A percentile compares a stretch with the other conserved stretches of the same genome.
These are phyloP conservation scores for Centella asiatica DNA, from an alignment of 129 eudicot species.

Conservation along the genomic window DNA sequence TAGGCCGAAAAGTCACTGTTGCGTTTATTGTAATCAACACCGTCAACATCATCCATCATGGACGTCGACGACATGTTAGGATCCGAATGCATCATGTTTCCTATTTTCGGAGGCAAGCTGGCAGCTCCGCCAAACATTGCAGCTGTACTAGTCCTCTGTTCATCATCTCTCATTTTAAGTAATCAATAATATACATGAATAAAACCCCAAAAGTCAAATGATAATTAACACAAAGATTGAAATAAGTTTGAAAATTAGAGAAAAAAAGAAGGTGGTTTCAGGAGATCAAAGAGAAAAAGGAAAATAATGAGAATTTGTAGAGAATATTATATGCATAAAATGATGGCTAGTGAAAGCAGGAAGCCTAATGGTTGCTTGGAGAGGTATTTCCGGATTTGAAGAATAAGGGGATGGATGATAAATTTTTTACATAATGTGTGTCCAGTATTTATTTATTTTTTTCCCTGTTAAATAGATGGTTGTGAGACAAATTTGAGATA, in stretches of 20 bases:
- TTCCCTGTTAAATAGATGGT: too few relatives aligned
- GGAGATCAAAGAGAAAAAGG: background rate
- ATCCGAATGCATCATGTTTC: constrained; percentile 33
- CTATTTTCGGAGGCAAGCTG: constrained; percentile 26
- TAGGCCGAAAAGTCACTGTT: constrained; percentile 59
- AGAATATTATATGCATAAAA: background rate
- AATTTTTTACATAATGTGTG: too few relatives aligned
- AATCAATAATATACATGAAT: background rate
- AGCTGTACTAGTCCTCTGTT: constrained; percentile 14
- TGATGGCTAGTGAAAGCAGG: constrained; percentile 24
- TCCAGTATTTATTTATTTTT: too few relatives aligned
- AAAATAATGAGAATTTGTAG: constrained; percentile 10
- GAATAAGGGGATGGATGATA: too few relatives aligned
- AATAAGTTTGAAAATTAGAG: background rate
- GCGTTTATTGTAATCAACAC: constrained; percentile 31
- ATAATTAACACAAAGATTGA: constrained; percentile 1
- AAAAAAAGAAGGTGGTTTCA: constrained; percentile 26
- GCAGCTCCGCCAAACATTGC: constrained; percentile 16
- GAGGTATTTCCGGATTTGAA: constrained; percentile 17
- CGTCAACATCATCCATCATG: background rate
- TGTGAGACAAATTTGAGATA: too few relatives aligned
- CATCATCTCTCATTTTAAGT: constrained; percentile 22
- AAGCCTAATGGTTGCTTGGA: constrained; percentile 8
- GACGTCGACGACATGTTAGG: constrained; percentile 38
- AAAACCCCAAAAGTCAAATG: background rate